Percentiles rank a stretch among this genome's conserved stretches.
These are phyloP conservation scores for Termitomyces sp. DNA, from an alignment of 768 basidiomycete species.

Conservation along the genomic window DNA sequence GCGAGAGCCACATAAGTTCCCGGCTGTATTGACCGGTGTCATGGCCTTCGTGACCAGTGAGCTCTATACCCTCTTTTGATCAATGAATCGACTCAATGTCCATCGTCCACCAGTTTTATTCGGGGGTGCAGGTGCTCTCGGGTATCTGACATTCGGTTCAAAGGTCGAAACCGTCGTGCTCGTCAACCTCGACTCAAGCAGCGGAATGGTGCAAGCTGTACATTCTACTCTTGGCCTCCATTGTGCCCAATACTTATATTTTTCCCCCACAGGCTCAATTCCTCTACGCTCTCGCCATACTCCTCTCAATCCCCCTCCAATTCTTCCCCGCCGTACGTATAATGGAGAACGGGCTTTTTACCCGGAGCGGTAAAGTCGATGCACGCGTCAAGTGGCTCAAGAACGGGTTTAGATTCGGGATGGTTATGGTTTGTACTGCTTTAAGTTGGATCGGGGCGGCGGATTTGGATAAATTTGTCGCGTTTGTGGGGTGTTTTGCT, in stretches of 20 bases:
- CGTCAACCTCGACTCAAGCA: slow-evolving; percentile 83
- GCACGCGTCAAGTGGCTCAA: slow-evolving; percentile 91
- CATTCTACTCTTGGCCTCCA: slow-evolving; percentile 24
- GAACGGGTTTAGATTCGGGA: slow-evolving; percentile 78
- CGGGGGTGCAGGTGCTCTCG: slow-evolving; percentile 82
- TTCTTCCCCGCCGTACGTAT: slow-evolving; percentile 98
- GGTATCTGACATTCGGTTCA: slow-evolving; percentile 85
- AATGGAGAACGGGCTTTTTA: slow-evolving; percentile 93
- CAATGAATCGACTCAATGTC: slow-evolving; percentile 1
- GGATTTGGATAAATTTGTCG: slow-evolving; percentile 95
- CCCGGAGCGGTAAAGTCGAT: slow-evolving; percentile 80
- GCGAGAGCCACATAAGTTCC: slow-evolving; percentile 94
- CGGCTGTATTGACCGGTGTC: slow-evolving; percentile 79
- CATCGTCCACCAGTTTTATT: slow-evolving; percentile 57
- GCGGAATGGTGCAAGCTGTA: slow-evolving; percentile 86
- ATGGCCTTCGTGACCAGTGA: slow-evolving; percentile 81
- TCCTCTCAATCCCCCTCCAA: slow-evolving; percentile 89
- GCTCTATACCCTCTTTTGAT: slow-evolving; percentile 15
- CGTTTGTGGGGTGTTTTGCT: slow-evolving; percentile 90
- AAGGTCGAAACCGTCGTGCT: slow-evolving; percentile 91
- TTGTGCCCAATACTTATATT: neutral
- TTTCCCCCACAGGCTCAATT: slow-evolving; percentile 59
- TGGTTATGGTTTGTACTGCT: slow-evolving; percentile 77
- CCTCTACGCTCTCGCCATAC: slow-evolving; percentile 88
- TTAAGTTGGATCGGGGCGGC: slow-evolving; percentile 80